A percentile compares a stretch with the other conserved stretches of the same genome.
These are phyloP conservation scores for Ormosia emarginata DNA, from an alignment of 306 rosid genomes.

Conservation along the genomic window DNA sequence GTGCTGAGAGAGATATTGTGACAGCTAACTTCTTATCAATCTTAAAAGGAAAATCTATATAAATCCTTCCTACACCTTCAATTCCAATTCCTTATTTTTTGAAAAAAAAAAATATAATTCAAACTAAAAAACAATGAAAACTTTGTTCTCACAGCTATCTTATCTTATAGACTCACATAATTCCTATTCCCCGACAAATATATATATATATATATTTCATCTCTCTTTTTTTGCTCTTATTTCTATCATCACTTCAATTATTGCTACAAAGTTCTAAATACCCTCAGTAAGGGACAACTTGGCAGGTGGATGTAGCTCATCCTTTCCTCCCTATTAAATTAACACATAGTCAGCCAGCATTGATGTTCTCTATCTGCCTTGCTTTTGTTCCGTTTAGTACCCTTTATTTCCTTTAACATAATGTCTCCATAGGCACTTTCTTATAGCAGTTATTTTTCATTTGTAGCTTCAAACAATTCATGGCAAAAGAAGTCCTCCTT, in stretches of 20 bases:
- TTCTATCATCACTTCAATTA: slow-evolving; percentile 32
- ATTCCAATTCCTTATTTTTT: background rate
- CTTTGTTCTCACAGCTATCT: background rate
- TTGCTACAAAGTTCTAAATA: slow-evolving; percentile 28
- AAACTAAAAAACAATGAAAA: background rate
- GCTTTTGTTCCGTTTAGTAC: slow-evolving; percentile 26
- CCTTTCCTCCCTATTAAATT: background rate
- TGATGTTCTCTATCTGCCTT: slow-evolving; percentile 22
- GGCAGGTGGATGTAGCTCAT: slow-evolving; percentile 9
- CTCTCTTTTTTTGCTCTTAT: slow-evolving; percentile 21
- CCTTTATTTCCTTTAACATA: slow-evolving; percentile 28
- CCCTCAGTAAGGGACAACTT: slow-evolving; percentile 20
- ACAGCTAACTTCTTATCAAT: slow-evolving; percentile 23
- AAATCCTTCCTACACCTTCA: background rate
- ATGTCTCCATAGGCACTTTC: slow-evolving; percentile 27
- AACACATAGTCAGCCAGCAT: slow-evolving; percentile 22
- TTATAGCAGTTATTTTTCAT: slow-evolving; percentile 26
- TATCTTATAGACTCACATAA: slow-evolving; percentile 5
- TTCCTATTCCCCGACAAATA: slow-evolving; percentile 7
- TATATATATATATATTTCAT: background rate
- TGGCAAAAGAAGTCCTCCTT: slow-evolving; percentile 18
- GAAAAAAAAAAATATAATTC: too few species aligned
- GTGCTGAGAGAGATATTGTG: too few species aligned
- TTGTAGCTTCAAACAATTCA: slow-evolving; percentile 20
- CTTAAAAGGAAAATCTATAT: background rate